Conservation (phyloP, 768 basidiomycete genomes). For the Trametes cubensis region DNA sequence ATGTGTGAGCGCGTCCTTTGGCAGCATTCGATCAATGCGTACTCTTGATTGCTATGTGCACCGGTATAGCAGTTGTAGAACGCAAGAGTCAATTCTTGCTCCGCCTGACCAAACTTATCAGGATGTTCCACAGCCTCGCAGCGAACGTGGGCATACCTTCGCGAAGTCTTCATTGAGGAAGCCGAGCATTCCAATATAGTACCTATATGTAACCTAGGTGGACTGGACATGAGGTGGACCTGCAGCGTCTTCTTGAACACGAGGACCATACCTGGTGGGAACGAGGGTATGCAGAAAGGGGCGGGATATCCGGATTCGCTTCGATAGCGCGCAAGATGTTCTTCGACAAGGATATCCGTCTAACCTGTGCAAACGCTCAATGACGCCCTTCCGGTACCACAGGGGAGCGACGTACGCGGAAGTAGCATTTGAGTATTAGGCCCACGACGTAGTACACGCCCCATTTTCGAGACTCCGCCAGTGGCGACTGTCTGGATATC, state of each 20-base stretch:
- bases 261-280: slow-evolving; percentile 71
- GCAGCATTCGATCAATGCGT: slow-evolving; percentile 32
- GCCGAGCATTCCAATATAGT: slow-evolving; percentile 93
- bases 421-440: slow-evolving; percentile 91
- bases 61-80: slow-evolving; percentile 79
- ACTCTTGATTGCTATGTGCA: slow-evolving; percentile 84
- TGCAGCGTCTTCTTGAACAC: background rate
- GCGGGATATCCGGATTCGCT: slow-evolving; percentile 83
- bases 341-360: slow-evolving; percentile 87
- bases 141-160: slow-evolving; percentile 53
- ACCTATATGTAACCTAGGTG: slow-evolving; percentile 84
- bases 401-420: slow-evolving; percentile 61
- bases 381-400: background rate
- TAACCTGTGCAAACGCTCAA: slow-evolving; percentile 57
- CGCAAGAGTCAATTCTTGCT: slow-evolving; percentile 84
- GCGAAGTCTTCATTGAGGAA: slow-evolving; percentile 92
- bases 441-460: slow-evolving; percentile 92
- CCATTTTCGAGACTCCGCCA: slow-evolving; percentile 82
- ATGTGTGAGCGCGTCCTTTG: slow-evolving; percentile 11
- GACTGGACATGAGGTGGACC: slow-evolving; percentile 14
- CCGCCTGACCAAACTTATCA: slow-evolving; percentile 53
- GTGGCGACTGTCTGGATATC: slow-evolving; percentile 58
- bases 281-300: slow-evolving; percentile 72
- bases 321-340: slow-evolving; percentile 89
- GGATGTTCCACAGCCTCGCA: background rate